Evolutionary conservation across 1,139 yeast genomes (phyloP), one percentile per base, ranked within the genome.

Genomic region (Yamadazyma spencermartinsiae): DNA sequence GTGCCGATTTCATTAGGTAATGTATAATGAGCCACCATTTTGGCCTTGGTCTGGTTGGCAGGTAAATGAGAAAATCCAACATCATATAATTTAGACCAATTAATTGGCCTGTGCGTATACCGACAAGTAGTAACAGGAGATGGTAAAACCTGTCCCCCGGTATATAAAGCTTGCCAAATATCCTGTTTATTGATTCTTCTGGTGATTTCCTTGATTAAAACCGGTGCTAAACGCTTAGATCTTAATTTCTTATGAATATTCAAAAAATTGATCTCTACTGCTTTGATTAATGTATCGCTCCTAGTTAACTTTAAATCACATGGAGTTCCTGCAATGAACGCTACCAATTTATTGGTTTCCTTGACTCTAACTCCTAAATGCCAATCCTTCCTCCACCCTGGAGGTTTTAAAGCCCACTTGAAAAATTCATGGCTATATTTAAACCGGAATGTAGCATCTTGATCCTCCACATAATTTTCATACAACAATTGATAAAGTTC

Each of bases 91-190:
- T 88, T 92, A 15, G 79, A 69, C 98, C 98, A 92, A 59, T 92
- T 86, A 48, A 92, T 69, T 2, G 98, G 95, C 51, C 98, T 84
- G 63, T 92, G 99, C 36, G 87, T 86, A 62, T 94, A 94, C 48
- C 98, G 78, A 58, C 95, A 83, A 2, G 88, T 82, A n/a, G 95
- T 71, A 7, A 92, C 77, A 0, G 99, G 99, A 16, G 92, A 82
- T 14, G 99, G 99, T 44, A 92, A 72, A 4, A 88, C 82, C 5
- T 82, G 79, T 5, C 98, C 98, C 0, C 94, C 96, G 10, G 99
- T 90, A 61, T 88, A 89, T 44, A 94, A 73, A 0, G 98, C 98
- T 60, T 92, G 98, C 97, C 98, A 92, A 43, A 90, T 85, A 41
- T 86, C 78, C 34, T 74, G 74, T 46, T 77, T 74, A 62, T 94